phyloP scores from a whole-genome alignment of 179 eudicot species.

The Heliamphora pulchella region DNA sequence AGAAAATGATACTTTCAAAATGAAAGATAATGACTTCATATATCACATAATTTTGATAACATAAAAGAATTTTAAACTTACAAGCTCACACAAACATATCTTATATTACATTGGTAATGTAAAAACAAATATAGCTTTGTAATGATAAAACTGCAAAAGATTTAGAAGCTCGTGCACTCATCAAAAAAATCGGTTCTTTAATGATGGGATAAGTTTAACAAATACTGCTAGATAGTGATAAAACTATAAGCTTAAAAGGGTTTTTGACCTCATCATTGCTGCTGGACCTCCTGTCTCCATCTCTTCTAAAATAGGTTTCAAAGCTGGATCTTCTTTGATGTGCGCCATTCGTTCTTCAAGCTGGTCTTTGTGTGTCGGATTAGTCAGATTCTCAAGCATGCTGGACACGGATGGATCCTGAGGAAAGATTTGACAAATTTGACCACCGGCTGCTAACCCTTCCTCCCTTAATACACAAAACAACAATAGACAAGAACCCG shows the following conservation, averaged over 20 bases:
- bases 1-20: no score
- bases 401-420: constrained; percentile 99
- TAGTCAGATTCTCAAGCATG: constrained; percentile 81
- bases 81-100: no score
- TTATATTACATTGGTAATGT: no score
- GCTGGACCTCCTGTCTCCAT: constrained; percentile 94
- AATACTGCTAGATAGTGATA: not conserved
- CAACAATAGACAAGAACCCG: not conserved
- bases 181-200: no score
- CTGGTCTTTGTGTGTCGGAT: constrained; percentile 72
- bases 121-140: no score
- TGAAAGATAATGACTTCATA: no score
- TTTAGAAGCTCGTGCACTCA: no score
- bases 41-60: no score
- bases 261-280: constrained; percentile 94
- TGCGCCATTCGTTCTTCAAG: constrained; percentile 89
- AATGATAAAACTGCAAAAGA: no score
- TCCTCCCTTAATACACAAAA: not conserved
- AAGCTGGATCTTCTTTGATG: constrained; percentile 84
- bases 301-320: constrained; percentile 95
- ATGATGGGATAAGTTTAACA: no score
- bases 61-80: no score
- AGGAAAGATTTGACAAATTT: constrained; percentile 2
- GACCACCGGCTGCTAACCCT: not conserved
- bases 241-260: not conserved